Percentiles rank a stretch among this genome's conserved stretches.
Conservation (phyloP, 2,329 filamentous ascomycete genomes). For the Exophiala mesophila region DNA sequence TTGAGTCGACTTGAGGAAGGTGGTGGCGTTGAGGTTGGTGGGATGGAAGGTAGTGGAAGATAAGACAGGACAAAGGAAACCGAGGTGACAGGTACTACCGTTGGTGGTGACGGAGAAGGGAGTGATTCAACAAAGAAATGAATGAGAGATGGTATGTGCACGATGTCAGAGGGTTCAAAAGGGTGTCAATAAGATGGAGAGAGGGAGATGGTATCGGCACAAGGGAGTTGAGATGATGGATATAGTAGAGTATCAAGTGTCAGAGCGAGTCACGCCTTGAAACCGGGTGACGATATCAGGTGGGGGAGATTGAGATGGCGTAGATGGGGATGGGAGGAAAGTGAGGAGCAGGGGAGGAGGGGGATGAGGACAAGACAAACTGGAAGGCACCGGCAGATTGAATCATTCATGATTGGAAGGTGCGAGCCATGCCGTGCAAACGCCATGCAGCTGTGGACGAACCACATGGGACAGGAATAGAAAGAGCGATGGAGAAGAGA, state of each 20-base stretch:
- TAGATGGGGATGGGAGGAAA: neutral
- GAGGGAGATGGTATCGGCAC: neutral
- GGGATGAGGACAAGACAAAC: neutral
- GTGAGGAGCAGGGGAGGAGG: neutral
- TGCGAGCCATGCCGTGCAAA: neutral
- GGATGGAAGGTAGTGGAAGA: conserved; percentile 1
- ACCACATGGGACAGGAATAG: neutral
- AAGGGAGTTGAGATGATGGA: neutral
- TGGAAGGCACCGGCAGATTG: neutral
- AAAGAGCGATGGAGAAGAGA: neutral
- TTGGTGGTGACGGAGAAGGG: neutral
- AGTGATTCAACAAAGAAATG: conserved; percentile 2
- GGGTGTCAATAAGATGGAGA: neutral
- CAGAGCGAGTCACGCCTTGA: conserved; percentile 3
- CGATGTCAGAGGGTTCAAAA: neutral
- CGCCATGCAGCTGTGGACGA: neutral
- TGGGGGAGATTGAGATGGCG: neutral
- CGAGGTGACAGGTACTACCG: neutral
- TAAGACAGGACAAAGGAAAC: neutral
- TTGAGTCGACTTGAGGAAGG: too few relatives aligned
- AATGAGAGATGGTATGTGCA: neutral
- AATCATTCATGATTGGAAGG: neutral
- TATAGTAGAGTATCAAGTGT: neutral
- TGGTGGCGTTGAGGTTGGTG: neutral
- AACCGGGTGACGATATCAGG: neutral